Conservation (phyloP, 345 rosid species). For the Eucalyptus polyanthemos region DNA sequence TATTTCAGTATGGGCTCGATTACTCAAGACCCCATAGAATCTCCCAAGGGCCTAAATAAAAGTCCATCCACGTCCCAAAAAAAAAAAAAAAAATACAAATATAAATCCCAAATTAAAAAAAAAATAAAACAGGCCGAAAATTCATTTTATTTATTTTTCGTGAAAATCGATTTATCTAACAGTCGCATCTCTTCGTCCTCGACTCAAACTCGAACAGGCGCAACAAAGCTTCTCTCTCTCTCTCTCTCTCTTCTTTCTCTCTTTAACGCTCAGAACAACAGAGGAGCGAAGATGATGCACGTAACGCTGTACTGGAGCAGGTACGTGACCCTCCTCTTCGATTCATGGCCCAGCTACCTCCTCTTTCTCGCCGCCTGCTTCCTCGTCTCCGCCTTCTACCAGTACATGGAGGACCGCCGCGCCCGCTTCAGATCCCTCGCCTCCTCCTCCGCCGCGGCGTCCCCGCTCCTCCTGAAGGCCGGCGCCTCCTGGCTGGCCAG, state of each 20-base stretch:
- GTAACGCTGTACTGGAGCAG: slow-evolving; percentile 81
- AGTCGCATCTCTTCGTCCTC: no score
- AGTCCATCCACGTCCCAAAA: no score
- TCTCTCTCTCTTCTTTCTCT: neutral
- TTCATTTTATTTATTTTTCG: no score
- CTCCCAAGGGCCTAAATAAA: no score
- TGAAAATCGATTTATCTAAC: no score
- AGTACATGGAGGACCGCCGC: slow-evolving; percentile 53
- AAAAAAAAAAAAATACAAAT: no score
- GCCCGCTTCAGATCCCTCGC: slow-evolving; percentile 20
- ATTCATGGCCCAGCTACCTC: slow-evolving; percentile 40
- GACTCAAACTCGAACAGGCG: no score
- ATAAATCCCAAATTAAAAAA: no score
- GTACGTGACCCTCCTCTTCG: slow-evolving; percentile 53
- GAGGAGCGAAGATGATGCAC: slow-evolving; percentile 66
- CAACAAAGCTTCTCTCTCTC: neutral
- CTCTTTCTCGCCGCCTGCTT: slow-evolving; percentile 59
- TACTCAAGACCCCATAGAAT: no score
- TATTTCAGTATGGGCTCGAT: no score
- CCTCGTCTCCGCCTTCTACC: slow-evolving; percentile 48
- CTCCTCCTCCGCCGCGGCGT: neutral
- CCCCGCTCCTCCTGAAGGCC: slow-evolving; percentile 25
- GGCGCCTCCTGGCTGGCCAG: neutral
- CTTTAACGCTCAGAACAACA: neutral
- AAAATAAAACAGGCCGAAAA: no score